Evolutionary conservation across 2,329 filamentous ascomycete species (phyloP), one percentile per base, ranked within the genome.

Genomic region (Aspergillus latus): DNA sequence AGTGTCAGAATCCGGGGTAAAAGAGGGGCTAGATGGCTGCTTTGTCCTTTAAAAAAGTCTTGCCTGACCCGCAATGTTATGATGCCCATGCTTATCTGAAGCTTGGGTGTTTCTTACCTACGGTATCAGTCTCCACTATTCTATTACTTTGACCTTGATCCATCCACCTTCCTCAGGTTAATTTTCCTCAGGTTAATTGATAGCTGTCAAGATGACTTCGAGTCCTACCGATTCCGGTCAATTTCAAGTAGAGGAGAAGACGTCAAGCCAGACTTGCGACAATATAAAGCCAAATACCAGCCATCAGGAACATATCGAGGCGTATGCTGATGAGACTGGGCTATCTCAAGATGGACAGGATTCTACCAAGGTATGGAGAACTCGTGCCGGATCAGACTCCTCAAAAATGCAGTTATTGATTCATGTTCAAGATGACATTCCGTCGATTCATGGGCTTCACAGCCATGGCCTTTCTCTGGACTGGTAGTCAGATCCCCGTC

Each of bases 381-480:
- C 43, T 39, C 58, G 37, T 59, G 47, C 39, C 30, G 21, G 15
- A 11, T 26, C 47, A 37, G 11, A 13, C 10, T 37, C 11, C 10
- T 37, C 11, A 13, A 37, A 37, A 13, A 37, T 10, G 34, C 34
- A 13, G 5, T 37, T 11, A 13, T 37, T 37, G 10, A 37, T 37
- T 13, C 34, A 37, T 11, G 8, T 21, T 11, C n/a, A 32, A 82
- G 66, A 78, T 83, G 78, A 76, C 74, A n/a, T 76, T 78, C 59
- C 71, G 67, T 29, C 74, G 80, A 3, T 76, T 82, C 62, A 81
- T 84, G 80, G 78, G 77, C 52, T 74, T 85, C 46, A 63, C 80
- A 11, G 82, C 82, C 57, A 84, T 84, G 80, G 80, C 81, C 4
- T 83, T 86, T 54, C 71, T 85, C 21, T 85, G 83, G 83, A 83